Evolutionary conservation across 1,139 yeast species (phyloP), one percentile per base, ranked within the genome.

Genomic region (Candida tropicalis): DNA sequence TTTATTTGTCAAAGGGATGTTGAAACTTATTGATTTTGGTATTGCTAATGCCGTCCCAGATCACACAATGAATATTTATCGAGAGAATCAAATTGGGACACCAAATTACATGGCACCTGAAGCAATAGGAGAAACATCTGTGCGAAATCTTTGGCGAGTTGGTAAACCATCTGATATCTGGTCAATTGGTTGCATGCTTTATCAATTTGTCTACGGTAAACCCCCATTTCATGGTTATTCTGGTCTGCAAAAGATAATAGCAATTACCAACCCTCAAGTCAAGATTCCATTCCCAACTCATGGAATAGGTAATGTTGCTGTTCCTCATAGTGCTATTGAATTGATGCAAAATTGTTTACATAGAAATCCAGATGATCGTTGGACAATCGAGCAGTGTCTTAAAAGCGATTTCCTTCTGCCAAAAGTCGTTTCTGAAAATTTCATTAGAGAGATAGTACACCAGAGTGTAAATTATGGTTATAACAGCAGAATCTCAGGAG

Each of bases 51-150:
- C 93, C 0, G 93, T 93, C 2, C 95, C 96, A 1, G 97, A 91
- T 44, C 89, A 89, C 57, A 93, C 99, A 0, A 82, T 87, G 24
- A 93, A 93, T 56, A 81, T 93, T 17, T 93, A 91, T 59, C 76
- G 98, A 45, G 96, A 89, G 49, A 81, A 90, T 5, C 97, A 89
- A 60, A 86, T 90, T 45, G 99, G 99, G 2, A 93, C 99, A 0
- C 97, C 97, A 2, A 89, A 87, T 61, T 93, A 93, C 62, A 93
- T 93, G 99, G 97, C 99, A 0, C 99, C 99, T 0, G 99, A 93
- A 62, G 89, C 98, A 0, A 69, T 91, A 44, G 74, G 85, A 35
- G 96, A 84, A 60, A 79, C 81, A 1, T 39, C 51, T 5, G 43
- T 55, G 41, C 65, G 52, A 37, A 68, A 77, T 47, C 81, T 84